A percentile compares a stretch with the other conserved stretches of the same genome.
These are phyloP conservation scores for Trichoderma atrobrunneum DNA, from an alignment of 2,329 filamentous ascomycete species.

Conservation along the genomic window DNA sequence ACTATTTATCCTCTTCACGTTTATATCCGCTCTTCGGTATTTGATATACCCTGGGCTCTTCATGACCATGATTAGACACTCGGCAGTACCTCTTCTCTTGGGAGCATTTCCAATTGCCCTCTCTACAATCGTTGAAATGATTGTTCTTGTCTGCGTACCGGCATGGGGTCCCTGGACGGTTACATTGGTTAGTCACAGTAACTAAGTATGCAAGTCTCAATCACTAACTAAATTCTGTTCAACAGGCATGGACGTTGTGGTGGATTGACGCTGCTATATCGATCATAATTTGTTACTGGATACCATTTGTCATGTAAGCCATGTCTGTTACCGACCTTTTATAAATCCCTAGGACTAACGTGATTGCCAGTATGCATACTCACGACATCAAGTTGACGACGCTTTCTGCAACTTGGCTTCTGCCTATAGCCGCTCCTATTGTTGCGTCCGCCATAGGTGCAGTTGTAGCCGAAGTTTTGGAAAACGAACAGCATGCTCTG, in stretches of 20 bases:
- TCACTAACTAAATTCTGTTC: background rate
- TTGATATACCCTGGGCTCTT: background rate
- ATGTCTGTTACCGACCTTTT: background rate
- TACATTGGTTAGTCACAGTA: background rate
- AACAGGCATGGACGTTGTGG: conserved; percentile 1
- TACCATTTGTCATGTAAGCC: conserved; percentile 8
- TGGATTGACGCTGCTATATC: conserved; percentile 5
- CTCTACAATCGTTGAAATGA: conserved; percentile 5
- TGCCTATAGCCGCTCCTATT: background rate
- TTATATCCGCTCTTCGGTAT: background rate
- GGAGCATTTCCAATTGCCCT: conserved; percentile 7
- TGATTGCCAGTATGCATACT: background rate
- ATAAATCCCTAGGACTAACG: background rate
- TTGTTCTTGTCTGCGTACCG: background rate
- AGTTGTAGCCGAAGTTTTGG: background rate
- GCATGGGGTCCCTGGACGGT: background rate
- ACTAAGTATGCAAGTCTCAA: background rate
- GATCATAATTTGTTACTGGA: background rate
- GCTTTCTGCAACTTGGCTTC: conserved; percentile 8
- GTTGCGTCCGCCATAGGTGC: background rate
- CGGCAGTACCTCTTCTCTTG: background rate
- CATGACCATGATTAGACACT: background rate
- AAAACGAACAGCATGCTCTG: background rate
- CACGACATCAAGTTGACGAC: background rate
- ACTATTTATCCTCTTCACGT: background rate